Evolutionary conservation across 352 stramenopile species (phyloP).

Genomic region (Phytophthora melonis): DNA sequence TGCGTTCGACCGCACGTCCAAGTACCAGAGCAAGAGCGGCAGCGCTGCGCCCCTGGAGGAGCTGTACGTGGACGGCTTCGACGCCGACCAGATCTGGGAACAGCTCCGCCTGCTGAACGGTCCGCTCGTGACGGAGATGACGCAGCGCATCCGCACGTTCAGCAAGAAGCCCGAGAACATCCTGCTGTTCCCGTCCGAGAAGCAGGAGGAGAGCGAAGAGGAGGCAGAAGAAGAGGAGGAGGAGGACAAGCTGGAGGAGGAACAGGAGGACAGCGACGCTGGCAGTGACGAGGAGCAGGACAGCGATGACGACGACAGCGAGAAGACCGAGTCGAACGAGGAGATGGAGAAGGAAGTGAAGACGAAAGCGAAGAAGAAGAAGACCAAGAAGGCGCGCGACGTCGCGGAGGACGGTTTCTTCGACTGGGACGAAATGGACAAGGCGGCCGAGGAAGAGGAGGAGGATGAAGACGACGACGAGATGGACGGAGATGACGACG

Average conservation of each 20-base stretch:
- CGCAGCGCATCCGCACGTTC: slow-evolving; percentile 77
- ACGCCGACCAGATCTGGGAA: slow-evolving; percentile 88
- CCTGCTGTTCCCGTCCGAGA: slow-evolving; percentile 64
- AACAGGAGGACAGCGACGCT: slow-evolving; percentile 35
- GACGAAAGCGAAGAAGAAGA: slow-evolving; percentile 48
- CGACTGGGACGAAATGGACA: slow-evolving; percentile 91
- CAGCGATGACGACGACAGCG: slow-evolving; percentile 40
- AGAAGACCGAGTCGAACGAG: slow-evolving; percentile 21
- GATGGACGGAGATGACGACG: slow-evolving; percentile 41
- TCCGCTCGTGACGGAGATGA: slow-evolving; percentile 72
- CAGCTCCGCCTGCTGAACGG: slow-evolving; percentile 86
- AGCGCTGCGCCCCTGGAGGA: slow-evolving; percentile 61
- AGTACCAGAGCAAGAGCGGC: slow-evolving; percentile 61
- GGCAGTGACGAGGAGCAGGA: slow-evolving; percentile 34
- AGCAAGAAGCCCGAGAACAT: slow-evolving; percentile 68
- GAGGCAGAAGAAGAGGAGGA: slow-evolving; percentile 41
- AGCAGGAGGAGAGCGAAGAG: slow-evolving; percentile 39
- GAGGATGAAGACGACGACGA: slow-evolving; percentile 54
- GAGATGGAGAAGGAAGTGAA: slow-evolving; percentile 45
- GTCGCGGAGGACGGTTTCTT: slow-evolving; percentile 86
- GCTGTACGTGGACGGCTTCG: slow-evolving; percentile 86
- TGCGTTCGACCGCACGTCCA: slow-evolving; percentile 77
- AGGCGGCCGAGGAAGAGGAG: slow-evolving; percentile 79
- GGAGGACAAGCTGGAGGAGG: slow-evolving; percentile 28
- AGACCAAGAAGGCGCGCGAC: slow-evolving; percentile 69